Evolutionary conservation across 2,329 filamentous ascomycete species (phyloP), one percentile per base, ranked within the genome.

Genomic region (Xylogone sp.): DNA sequence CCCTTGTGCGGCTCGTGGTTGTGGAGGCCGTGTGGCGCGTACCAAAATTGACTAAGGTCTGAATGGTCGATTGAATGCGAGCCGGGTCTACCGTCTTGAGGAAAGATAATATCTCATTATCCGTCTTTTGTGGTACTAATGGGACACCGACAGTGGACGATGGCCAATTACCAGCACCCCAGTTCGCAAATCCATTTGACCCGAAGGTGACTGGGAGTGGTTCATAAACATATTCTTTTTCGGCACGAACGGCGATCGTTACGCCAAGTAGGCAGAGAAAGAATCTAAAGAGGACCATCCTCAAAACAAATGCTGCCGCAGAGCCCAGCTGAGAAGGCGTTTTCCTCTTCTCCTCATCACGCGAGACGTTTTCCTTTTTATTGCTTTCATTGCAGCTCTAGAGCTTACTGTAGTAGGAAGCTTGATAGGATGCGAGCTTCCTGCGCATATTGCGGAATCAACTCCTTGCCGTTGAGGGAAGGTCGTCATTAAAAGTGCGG

Each of bases 1-100:
- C 79, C 2, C 73, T 69, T 2, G 71, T 75, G 6, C 69, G 69
- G 24, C 71, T 72, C 54, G 75, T 80, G 54, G 80, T 76, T 2
- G 64, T 69, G 4, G 77, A 80, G 0, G 82, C 66, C 1, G 79
- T 82, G 59, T 82, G 77, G 7, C 79, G 71, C 4, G 78, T 82
- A 27, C 76, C 78, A 56, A 81, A 83, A 20, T 71, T 74, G 7
- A 76, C 78, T 1, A 82, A 71, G 55, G 75, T 81, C 45, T 67
- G 65, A 54, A 82, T 76, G 51, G 67, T 77, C 10, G 69, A 65
- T 58, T 79, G 68, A 56, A 82, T 75, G 47, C 74, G 73, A 2
- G 66, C 62, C 8, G 75, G 46, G 20, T 55, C 53, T 16, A 55
- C 29, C 42, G 52, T 19, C 12, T 50, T 45, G 9, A 55, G 42